Percentiles rank a stretch among this genome's conserved stretches.
These are phyloP conservation scores for Petrea volubilis DNA, from an alignment of 257 asterid species.

Conservation along the genomic window DNA sequence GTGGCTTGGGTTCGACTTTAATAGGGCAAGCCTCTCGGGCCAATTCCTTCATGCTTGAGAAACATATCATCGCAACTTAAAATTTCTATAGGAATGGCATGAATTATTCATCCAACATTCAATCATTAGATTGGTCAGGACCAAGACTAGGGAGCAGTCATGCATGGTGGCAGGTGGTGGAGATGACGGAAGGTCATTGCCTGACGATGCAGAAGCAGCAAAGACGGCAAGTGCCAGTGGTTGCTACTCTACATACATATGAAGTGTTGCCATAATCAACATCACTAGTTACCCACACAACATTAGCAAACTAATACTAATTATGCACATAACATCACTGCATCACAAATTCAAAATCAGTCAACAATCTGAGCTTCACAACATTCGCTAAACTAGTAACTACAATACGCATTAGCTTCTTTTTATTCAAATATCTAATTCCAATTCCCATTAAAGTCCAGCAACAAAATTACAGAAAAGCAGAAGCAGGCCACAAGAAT, in stretches of 20 bases:
- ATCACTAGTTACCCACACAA: neutral
- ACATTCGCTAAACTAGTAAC: slow-evolving; percentile 19
- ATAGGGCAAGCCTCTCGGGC: neutral
- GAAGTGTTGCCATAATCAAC: neutral
- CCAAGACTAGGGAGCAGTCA: neutral
- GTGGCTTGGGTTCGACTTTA: neutral
- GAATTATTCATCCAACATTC: neutral
- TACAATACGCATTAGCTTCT: neutral
- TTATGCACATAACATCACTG: neutral
- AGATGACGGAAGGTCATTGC: neutral
- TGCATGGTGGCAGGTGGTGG: slow-evolving; percentile 5
- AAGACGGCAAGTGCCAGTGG: neutral
- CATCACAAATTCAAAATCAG: neutral
- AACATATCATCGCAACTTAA: neutral
- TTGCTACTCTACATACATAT: neutral
- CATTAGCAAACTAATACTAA: neutral
- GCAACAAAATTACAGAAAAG: neutral
- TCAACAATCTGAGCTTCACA: slow-evolving; percentile 14
- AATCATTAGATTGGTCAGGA: neutral
- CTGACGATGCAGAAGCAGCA: neutral
- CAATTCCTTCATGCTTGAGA: neutral
- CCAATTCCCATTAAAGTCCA: neutral
- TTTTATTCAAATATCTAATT: neutral
- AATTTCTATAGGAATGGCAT: neutral
- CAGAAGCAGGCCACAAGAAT: neutral